Percentiles rank a stretch among this genome's conserved stretches.
Conservation (phyloP, 2,329 filamentous ascomycete species). For the Colletotrichum abscissum region DNA sequence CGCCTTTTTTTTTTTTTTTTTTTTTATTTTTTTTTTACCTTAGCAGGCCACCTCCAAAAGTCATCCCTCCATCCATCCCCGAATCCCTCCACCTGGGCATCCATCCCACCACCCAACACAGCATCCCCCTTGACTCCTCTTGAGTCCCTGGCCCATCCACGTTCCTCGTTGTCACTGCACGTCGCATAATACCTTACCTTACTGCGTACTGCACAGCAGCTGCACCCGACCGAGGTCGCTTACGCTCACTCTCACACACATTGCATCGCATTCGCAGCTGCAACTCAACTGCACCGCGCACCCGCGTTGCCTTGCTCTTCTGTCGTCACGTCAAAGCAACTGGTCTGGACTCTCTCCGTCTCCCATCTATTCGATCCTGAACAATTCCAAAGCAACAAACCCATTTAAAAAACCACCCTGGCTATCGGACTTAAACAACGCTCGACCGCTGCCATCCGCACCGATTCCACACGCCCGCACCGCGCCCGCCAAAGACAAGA, state of each 20-base stretch:
- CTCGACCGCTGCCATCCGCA: background rate
- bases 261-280: background rate
- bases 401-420: constrained; percentile 13
- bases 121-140: background rate
- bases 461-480: background rate
- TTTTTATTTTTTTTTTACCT: too few species aligned
- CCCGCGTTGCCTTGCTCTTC: background rate
- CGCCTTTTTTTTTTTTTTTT: too few species aligned
- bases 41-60: too few species aligned
- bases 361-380: background rate
- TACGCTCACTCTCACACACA: background rate
- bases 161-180: constrained; percentile 1
- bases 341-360: background rate
- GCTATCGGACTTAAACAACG: constrained; percentile 23
- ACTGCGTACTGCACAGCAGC: background rate
- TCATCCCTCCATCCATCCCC: too few species aligned
- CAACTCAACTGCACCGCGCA: background rate
- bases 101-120: background rate
- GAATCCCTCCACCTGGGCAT: background rate
- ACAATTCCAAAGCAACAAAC: background rate
- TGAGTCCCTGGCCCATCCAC: background rate
- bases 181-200: too few species aligned
- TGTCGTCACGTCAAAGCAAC: background rate
- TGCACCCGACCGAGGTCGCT: background rate
- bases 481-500: background rate